Evolutionary conservation across 331 rosid genomes (phyloP), one percentile per base, ranked within the genome.

Genomic region (Acacia concinna): DNA sequence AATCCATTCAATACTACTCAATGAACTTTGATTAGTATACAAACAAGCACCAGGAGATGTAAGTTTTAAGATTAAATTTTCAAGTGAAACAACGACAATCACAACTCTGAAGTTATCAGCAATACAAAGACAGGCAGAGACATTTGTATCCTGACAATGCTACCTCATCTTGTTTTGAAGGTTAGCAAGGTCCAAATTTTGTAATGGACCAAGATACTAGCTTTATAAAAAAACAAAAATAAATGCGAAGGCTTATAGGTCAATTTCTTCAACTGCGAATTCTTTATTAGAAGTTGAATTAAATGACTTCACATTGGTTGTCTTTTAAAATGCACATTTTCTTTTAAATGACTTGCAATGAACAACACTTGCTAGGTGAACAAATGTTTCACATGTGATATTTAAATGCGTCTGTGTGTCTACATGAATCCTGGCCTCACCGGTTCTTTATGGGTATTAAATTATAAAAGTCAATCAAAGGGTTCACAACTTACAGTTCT

Each of bases 401-500:
- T 66, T 21, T 67, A 10, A 7, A 14, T 38, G 40, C 8, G 27
- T 51, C 32, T n/a, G 52, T 13, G 34, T 40, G n/a, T 2, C 10
- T 6, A 3, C 4, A 31, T 8, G 52, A 66, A 37, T 66, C 8
- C 8, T 66, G 15, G 25, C 17, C 20, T 67, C 51, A n/a, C 31
- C 5, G 23, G 51, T 38, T 67, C 11, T 32, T 27, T 20, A 1
- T 1, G 12, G 2, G 21, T 5, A 41, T 40, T 40, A 40, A 35
- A 74, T 62, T 64, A 69, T 56, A 71, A 32, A 70, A 76, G 78
- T 31, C 75, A 70, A 54, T 6, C 15, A 17, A 18, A 2, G 62
- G 73, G 79, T 79, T 76, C 56, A 86, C 54, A 75, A 79, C 97
- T 84, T 91, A 96, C 98, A 68, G 93, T 88, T 87, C 97, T 90